Evolutionary conservation across 2,329 filamentous ascomycete species (phyloP), one percentile per base, ranked within the genome.

Genomic region (Penicillium sp.): DNA sequence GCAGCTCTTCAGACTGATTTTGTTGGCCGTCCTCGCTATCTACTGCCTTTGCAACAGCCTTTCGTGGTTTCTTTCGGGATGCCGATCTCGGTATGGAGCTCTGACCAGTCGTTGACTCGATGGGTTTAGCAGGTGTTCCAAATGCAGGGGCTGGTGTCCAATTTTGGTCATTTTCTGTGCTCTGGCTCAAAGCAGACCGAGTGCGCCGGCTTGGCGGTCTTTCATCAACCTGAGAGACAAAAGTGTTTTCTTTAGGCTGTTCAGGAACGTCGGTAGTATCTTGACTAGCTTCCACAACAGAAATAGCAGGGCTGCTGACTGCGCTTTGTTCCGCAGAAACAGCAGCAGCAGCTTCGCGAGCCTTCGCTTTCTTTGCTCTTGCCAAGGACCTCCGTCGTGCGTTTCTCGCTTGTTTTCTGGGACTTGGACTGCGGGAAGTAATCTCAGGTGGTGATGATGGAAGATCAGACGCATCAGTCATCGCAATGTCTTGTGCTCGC

Each of bases 361-460:
- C 10, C n/a, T 54, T 51, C n/a, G 51, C 55, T 54, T 52, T 60
- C 52, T 53, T 54, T 61, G 42, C 58, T 55, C 56, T 63, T 59
- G 56, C 49, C 37, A 51, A 21, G 4, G 39, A 53, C 27, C 42
- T 58, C 46, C 59, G 55, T 13, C 62, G 57, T 3, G 47, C 54
- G 21, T 51, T 57, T 55, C 59, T 53, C 7, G 39, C 55, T 7
- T n/a, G 42, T 43, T 62, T 66, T 19, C 51, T 50, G 21, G 65
- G 60, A 35, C 66, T 68, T 13, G 64, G 63, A 53, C 61, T 68
- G 5, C 58, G 60, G 1, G 65, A 65, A 22, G 56, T 58, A 1
- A 69, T 54, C 37, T 71, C 67, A 3, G 74, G 74, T 8, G 74
- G 73, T 6, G 74, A 76, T 6, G 74, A 76, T 14, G 71, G 71